These are phyloP conservation scores for Pseudocercospora pini-densiflorae DNA, from an alignment of 2,329 filamentous ascomycete genomes.

Conservation along the genomic window DNA sequence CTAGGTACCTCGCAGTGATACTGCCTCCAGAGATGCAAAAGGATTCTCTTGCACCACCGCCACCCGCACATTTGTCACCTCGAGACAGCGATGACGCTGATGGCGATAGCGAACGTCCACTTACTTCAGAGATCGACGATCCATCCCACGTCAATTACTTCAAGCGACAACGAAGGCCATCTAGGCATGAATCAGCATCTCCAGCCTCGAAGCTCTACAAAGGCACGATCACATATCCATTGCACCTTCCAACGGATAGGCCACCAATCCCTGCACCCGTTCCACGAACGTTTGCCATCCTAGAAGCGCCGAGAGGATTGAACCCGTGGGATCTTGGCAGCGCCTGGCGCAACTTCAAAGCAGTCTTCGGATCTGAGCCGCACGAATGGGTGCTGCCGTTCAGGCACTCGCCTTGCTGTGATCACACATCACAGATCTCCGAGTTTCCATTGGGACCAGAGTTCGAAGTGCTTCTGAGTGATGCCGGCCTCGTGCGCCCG, in stretches of 20 bases:
- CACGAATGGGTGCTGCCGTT: slow-evolving; percentile 84
- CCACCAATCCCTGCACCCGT: slow-evolving; percentile 41
- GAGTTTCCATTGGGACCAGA: slow-evolving; percentile 42
- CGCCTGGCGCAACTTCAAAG: slow-evolving; percentile 69
- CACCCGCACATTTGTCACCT: slow-evolving; percentile 22
- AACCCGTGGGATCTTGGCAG: slow-evolving; percentile 84
- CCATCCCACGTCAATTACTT: slow-evolving; percentile 39
- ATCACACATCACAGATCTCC: slow-evolving; percentile 52
- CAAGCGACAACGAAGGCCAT: slow-evolving; percentile 30
- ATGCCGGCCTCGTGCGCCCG: slow-evolving; percentile 36
- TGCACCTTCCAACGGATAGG: slow-evolving; percentile 42
- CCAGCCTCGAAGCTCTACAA: slow-evolving; percentile 35
- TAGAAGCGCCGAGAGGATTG: slow-evolving; percentile 72
- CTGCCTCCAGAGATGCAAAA: slow-evolving; percentile 56
- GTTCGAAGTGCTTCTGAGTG: slow-evolving; percentile 39
- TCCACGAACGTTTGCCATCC: slow-evolving; percentile 74
- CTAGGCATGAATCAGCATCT: slow-evolving; percentile 14
- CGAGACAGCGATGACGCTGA: slow-evolving; percentile 15
- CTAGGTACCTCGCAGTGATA: slow-evolving; percentile 69
- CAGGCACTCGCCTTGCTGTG: slow-evolving; percentile 72
- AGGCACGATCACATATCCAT: slow-evolving; percentile 63
- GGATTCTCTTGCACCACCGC: slow-evolving; percentile 28
- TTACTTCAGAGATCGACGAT: slow-evolving; percentile 42
- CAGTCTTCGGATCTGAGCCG: slow-evolving; percentile 74
- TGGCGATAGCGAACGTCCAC: slow-evolving; percentile 31